Percentiles rank a stretch among this genome's conserved stretches.
phyloP scores from a whole-genome alignment of 768 basidiomycete species.

The Phylloporus rhodoxanthus region DNA sequence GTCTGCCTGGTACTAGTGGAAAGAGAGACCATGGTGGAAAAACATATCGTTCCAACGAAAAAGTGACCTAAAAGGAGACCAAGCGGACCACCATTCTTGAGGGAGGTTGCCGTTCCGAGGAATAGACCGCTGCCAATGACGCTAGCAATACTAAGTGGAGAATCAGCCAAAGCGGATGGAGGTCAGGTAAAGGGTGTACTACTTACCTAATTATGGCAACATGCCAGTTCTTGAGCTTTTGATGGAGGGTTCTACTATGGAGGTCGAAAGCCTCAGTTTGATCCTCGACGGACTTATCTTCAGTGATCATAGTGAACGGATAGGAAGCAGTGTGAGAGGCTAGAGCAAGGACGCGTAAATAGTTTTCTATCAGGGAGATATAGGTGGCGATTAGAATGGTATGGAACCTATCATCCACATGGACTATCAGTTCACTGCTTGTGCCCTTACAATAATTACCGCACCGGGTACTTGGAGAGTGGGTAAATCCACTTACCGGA shows the following conservation, averaged over 20 bases:
- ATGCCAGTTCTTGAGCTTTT: conserved; percentile 32
- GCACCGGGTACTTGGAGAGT: background rate
- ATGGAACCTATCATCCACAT: background rate
- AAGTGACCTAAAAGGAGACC: conserved; percentile 42
- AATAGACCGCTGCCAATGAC: conserved; percentile 42
- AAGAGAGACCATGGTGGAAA: conserved; percentile 32
- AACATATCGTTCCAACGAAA: conserved; percentile 34
- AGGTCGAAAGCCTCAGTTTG: background rate
- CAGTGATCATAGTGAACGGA: conserved; percentile 6
- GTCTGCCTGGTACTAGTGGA: background rate
- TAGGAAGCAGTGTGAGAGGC: background rate
- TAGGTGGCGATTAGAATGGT: background rate
- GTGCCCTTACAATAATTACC: background rate
- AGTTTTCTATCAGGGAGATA: background rate
- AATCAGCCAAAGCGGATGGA: background rate
- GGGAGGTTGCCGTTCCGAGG: conserved; percentile 31
- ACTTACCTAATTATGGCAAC: conserved; percentile 33
- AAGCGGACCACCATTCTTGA: conserved; percentile 40
- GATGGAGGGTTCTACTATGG: conserved; percentile 16
- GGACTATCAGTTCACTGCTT: background rate
- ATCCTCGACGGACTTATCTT: conserved; percentile 8
- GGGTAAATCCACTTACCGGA: background rate
- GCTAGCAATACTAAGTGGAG: conserved; percentile 26
- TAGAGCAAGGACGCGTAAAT: background rate
- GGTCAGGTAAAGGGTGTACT: too few relatives aligned